Conservation (phyloP, 768 basidiomycete species). For the Russula emetica region DNA sequence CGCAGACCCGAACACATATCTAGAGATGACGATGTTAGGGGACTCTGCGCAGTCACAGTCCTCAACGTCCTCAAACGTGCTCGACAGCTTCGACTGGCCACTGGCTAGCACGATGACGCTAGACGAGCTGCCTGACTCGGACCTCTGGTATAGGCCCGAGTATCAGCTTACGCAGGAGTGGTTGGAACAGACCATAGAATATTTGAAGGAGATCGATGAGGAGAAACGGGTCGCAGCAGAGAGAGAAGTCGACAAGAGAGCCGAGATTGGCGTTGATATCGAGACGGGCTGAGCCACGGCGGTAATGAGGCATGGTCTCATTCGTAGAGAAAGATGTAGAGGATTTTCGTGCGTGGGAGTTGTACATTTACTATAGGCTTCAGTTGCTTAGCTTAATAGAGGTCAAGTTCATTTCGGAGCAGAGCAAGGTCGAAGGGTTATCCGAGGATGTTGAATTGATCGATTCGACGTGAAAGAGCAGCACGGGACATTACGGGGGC, state of each 20-base stretch:
- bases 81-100: conserved; percentile 4
- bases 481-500: no score
- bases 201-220: neutral
- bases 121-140: conserved; percentile 16
- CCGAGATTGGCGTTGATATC: neutral
- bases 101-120: neutral
- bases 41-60: neutral
- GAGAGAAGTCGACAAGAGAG: neutral
- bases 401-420: neutral
- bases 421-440: neutral
- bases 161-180: conserved; percentile 23
- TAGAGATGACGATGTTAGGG: neutral
- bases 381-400: neutral
- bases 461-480: neutral
- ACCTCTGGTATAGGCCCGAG: neutral
- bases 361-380: neutral
- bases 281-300: neutral
- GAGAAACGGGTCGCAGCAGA: neutral
- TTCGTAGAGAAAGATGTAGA: neutral
- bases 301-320: neutral
- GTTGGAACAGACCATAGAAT: neutral
- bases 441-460: neutral
- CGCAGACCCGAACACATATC: neutral
- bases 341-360: no score
- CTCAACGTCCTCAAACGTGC: no score